Evolutionary conservation across 768 basidiomycete genomes (phyloP), one percentile per base, ranked within the genome.

Genomic region (Serendipita sp.): DNA sequence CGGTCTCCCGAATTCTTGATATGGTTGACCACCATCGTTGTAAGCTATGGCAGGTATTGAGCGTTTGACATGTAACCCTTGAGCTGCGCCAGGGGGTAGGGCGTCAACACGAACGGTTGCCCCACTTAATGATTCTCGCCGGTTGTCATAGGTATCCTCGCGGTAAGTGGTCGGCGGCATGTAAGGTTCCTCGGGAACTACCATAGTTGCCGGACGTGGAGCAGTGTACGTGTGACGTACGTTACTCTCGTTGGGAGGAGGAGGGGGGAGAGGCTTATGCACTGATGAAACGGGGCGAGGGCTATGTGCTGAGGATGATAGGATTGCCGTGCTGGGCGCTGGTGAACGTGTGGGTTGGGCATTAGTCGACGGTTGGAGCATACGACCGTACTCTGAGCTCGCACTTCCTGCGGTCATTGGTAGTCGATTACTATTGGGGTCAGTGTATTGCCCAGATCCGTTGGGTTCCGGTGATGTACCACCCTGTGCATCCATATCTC

Each of bases 61-160:
- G 27, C 55, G 55, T 34, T 16, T 60, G 10, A 29, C 8, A n/a
- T 60, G 55, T 37, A 60, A 33, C n/a, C 5, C 34, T 36, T 60
- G 55, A 82, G 82, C 71, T 81, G 72, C 8, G 80, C 85, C 68
- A 83, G 83, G 27, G 76, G 67, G 6, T 70, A 58, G 67, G 75
- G 23, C 70, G 62, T 79, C 79, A 4, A 86, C 83, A 18, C 79
- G 79, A 3, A 83, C 80, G 13, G 81, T 75, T 23, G 81, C 74
- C 16, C 88, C 90, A 44, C 83, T 77, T 66, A 91, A 90, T 2
- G 89, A 91, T 71, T 90, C 89, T 48, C 89, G 78, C 66, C 89
- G 78, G 43, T 60, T 65, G 58, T 67, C 69, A 16, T 43, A 23
- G 27, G 58, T 37, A 37, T 65, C 68, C 29, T 60, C 66, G 16